Evolutionary conservation across 1,284 basidiomycete species (phyloP), one percentile per base, ranked within the genome.

Genomic region (Heterobasidion annosum): DNA sequence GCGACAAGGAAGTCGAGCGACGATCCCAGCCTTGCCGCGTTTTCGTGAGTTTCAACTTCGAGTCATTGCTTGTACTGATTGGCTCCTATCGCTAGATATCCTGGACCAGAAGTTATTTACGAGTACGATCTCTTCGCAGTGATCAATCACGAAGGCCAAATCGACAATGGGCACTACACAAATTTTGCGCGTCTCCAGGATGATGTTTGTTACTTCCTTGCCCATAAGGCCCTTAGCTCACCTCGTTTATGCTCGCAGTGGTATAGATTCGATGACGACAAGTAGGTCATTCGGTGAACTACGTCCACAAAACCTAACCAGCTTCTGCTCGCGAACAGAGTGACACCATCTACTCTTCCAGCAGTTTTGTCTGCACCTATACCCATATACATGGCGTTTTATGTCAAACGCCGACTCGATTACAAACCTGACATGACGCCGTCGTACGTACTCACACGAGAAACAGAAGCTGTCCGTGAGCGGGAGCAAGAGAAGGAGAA

Each of bases 231-330:
- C n/a, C 40, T 12, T 51, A 8, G 48, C 43, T 37, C 34, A 32
- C 58, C 66, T 40, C 60, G 58, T 54, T 58, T 5, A 25, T 25
- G 25, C 25, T 62, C 25, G 61, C 48, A 93, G 85, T 98, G 94
- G 94, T 96, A 92, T 71, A 84, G 87, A 33, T 96, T 93, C 68
- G 93, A 98, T 66, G 94, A 98, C 63, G 93, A 96, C 65, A 96
- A 92, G 88, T 91, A 61, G 67, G 81, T 65, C 25, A 25, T 25
- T 25, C 25, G 25, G 25, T 25, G 25, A 5, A 15, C 43, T 19
- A 16, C 1, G n/a, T 53, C 25, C 34, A 33, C n/a, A 34, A 33
- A 45, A 37, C n/a, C 37, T 49, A 40, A 43, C 40, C 48, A 55
- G 46, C 40, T 33, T 35, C 48, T 50, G 18, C 53, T 52, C 40